Evolutionary conservation across 164 flowering plant species (phyloP).

Genomic region (Chimonanthus salicifolius): DNA sequence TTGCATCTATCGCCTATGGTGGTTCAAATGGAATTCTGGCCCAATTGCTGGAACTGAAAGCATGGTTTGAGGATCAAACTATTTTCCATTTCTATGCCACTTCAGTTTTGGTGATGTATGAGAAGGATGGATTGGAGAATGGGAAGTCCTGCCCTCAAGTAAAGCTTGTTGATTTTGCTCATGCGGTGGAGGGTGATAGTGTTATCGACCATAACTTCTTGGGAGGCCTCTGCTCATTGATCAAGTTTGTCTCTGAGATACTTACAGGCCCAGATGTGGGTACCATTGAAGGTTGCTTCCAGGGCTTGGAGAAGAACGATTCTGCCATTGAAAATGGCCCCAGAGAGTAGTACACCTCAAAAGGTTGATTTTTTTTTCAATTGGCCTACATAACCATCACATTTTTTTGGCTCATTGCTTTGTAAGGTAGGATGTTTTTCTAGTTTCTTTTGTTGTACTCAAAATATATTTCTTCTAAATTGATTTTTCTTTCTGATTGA

Average conservation of each 20-base stretch:
- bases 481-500: background rate
- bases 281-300: slow-evolving; percentile 3
- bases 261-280: slow-evolving; percentile 23
- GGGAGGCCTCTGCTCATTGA: slow-evolving; percentile 90
- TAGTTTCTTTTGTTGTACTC: background rate
- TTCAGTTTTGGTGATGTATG: slow-evolving; percentile 68
- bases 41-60: slow-evolving; percentile 68
- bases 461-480: background rate
- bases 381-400: background rate
- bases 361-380: background rate
- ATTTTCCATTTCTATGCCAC: slow-evolving; percentile 65
- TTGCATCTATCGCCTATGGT: slow-evolving; percentile 59
- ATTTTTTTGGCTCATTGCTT: background rate
- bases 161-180: slow-evolving; percentile 90
- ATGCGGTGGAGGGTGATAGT: slow-evolving; percentile 63
- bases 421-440: background rate
- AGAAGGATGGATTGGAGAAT: slow-evolving; percentile 28
- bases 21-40: slow-evolving; percentile 67
- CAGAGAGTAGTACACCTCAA: background rate
- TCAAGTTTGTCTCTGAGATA: slow-evolving; percentile 65
- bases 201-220: slow-evolving; percentile 89
- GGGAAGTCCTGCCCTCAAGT: slow-evolving; percentile 39
- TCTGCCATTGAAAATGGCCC: background rate
- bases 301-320: background rate
- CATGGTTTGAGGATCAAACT: slow-evolving; percentile 91